Evolutionary conservation across 805 yeast genomes (phyloP).

Genomic region (Yarrowia sp.): DNA sequence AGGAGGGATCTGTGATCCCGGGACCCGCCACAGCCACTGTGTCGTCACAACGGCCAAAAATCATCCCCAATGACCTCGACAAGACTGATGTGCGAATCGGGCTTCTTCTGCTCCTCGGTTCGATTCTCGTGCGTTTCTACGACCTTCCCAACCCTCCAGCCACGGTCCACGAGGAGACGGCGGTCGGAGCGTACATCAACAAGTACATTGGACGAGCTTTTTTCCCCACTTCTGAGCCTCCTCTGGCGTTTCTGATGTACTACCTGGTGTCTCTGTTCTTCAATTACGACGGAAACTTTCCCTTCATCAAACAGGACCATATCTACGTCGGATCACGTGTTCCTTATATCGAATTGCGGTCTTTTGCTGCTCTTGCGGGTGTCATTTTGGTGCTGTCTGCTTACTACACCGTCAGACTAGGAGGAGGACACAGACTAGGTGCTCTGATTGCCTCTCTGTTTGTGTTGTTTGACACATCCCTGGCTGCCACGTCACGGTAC

Average conservation of each 20-base stretch:
- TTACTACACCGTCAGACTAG: slow-evolving; percentile 56
- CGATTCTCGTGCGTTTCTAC: slow-evolving; percentile 38
- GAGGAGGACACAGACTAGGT: slow-evolving; percentile 55
- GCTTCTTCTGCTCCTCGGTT: background rate
- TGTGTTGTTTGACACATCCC: slow-evolving; percentile 60
- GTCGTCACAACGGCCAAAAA: slow-evolving; percentile 12
- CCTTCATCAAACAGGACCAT: slow-evolving; percentile 49
- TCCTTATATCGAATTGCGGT: slow-evolving; percentile 56
- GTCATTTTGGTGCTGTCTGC: slow-evolving; percentile 54
- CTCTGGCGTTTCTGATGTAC: slow-evolving; percentile 57
- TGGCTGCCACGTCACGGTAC: slow-evolving; percentile 57
- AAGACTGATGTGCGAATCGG: slow-evolving; percentile 9
- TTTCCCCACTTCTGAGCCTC: slow-evolving; percentile 65
- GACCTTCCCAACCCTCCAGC: slow-evolving; percentile 40
- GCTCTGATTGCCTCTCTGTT: slow-evolving; percentile 56
- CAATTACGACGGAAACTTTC: slow-evolving; percentile 54
- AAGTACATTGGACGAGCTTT: slow-evolving; percentile 58
- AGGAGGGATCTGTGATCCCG: slow-evolving; percentile 9
- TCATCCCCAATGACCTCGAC: background rate
- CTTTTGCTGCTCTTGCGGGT: slow-evolving; percentile 57
- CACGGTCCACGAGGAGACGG: slow-evolving; percentile 42
- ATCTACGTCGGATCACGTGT: slow-evolving; percentile 43
- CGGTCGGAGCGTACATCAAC: slow-evolving; percentile 42
- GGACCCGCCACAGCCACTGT: slow-evolving; percentile 13
- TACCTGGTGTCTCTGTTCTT: slow-evolving; percentile 52